Evolutionary conservation across 148 eudicot species (phyloP).

Genomic region (Pharnaceum exiguum): DNA sequence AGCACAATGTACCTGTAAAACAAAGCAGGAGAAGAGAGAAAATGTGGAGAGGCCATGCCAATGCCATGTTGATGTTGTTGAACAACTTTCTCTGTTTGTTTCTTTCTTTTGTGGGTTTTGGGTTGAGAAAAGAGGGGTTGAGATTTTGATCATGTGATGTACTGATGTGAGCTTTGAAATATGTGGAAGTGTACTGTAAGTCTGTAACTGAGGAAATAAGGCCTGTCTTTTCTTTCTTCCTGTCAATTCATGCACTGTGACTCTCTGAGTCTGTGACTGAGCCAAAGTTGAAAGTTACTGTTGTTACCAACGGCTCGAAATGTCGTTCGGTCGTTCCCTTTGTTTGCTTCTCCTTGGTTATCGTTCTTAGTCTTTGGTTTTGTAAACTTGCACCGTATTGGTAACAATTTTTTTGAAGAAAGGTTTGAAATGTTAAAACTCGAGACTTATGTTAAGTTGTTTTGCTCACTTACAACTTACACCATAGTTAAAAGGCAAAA

Average conservation of each 20-base stretch:
- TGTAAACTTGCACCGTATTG: too few relatives aligned
- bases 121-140: too few relatives aligned
- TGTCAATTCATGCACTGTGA: background rate
- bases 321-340: constrained; percentile 3
- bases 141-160: background rate
- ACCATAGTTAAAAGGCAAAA: too few relatives aligned
- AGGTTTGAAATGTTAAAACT: too few relatives aligned
- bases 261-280: too few relatives aligned
- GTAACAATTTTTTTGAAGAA: too few relatives aligned
- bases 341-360: background rate
- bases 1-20: constrained; percentile 19
- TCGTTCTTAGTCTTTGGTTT: too few relatives aligned
- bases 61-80: background rate
- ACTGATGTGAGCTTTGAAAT: background rate
- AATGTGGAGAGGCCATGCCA: constrained; percentile 3
- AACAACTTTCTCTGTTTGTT: background rate
- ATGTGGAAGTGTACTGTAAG: background rate
- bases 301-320: constrained; percentile 19
- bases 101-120: background rate
- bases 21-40: constrained; percentile 6
- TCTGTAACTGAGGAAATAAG: too few relatives aligned
- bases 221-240: background rate
- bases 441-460: too few relatives aligned
- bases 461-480: too few relatives aligned
- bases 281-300: too few relatives aligned